Evolutionary conservation across 164 flowering plant genomes (phyloP), one percentile per base, ranked within the genome.

Genomic region (Aristolochia fimbriata): DNA sequence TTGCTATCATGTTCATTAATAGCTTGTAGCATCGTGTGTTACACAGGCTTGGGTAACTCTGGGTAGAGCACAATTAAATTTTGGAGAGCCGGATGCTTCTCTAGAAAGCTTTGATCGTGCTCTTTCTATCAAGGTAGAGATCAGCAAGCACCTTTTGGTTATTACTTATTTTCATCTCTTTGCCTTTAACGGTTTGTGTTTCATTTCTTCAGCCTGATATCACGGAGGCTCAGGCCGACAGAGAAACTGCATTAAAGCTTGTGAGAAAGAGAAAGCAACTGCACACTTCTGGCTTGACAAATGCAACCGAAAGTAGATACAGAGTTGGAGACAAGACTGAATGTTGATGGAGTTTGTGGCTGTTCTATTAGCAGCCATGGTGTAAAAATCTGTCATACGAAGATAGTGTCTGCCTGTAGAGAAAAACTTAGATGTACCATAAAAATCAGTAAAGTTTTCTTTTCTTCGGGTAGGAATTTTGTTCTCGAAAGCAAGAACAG

Each of bases 11-110:
- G 17, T 49, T 49, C 52, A 0, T 19, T 13, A 19, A 21, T 51
- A 21, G 21, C n/a, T 55, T 4, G 24, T 55, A 11, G 11, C 10
- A 9, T 19, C 16, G 10, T 55, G 30, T 16, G 20, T 57, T 58
- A 59, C 70, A 16, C 73, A 91, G 97, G 96, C 91, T 4, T 86
- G 97, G 97, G 64, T 83, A 46, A 88, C 97, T 55, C 94, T 91
- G 53, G 96, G 86, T 47, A 82, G 97, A 76, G 80, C 96, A 60
- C 97, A 88, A 63, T 68, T 88, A 17, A 91, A 91, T 74, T 91
- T 73, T 70, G 96, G 97, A 50, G 97, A 91, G 75, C 96, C 97
- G 30, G 96, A 88, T 65, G 76, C 69, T 65, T 84, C 96, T 12
- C 73, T 88, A 14, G 73, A 80, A 66, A 88, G 91, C 71, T 88